Base-by-base conservation (phyloP, 768 basidiomycete species). In the Pleurotus tuoliensis region DNA sequence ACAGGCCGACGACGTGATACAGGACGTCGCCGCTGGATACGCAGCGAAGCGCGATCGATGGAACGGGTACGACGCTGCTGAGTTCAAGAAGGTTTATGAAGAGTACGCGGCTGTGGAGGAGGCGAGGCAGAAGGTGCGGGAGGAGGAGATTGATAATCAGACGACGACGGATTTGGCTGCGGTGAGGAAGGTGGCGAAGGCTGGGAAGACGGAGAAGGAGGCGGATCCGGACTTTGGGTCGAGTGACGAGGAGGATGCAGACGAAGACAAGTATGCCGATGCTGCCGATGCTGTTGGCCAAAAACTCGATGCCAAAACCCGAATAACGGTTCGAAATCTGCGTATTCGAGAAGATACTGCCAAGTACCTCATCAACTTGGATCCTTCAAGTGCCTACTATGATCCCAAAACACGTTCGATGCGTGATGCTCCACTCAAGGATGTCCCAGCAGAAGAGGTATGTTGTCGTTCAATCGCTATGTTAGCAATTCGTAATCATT, bases 341-440 rank as follows among this genome's bases (percentile, higher is more conserved):
- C 91, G 97, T 76, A 98, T 99, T 63, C 88, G 97, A 67, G 97
- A 99, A 73, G 97, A 99, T 69, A 98, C 96, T 1, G 97, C 97
- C 8, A 99, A 99, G 69, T 99, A 99, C 69, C 82, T 99, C 66
- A 90, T 96, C 70, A 99, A 98, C 69, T 70, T 99, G 69, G 94
- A 98, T 70, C 89, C 90, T 1, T 88, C 92, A 0, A 94, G 91
- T 64, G 97, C 97, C 7, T 98, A 98, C 75, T 99, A 99, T 68
- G 97, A 99, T 67, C 97, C 97, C 47, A 99, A 99, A 76, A 98
- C 97, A 11, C 88, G 97, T 66, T 98, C 96, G 5, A 99, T 99
- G 97, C 89, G 97, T 72, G 97, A 99, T 66, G 95, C 96, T 41
- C 97, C 96, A 0, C 58, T 86, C 12, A 84, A 82, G 68, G 82